phyloP scores from a whole-genome alignment of 108 stramenopile species.

The Nitzschia sp. region DNA sequence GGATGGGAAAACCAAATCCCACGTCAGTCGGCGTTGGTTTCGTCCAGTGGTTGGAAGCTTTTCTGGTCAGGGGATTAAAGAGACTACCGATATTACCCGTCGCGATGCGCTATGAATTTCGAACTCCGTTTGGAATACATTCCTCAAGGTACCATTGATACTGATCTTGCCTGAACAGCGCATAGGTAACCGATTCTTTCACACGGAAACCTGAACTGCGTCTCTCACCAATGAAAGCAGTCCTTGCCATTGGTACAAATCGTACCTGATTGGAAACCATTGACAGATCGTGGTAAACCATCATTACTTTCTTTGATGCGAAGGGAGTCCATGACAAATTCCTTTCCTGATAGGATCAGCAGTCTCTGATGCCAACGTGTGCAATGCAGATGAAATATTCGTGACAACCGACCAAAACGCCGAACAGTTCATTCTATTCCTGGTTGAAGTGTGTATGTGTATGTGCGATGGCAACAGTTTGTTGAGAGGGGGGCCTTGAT shows the following conservation, averaged over 20 bases:
- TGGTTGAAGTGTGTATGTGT: constrained; percentile 25
- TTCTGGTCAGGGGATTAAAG: constrained; percentile 28
- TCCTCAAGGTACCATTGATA: neutral
- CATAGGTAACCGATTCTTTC: constrained; percentile 5
- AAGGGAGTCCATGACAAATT: constrained; percentile 8
- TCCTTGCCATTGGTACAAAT: neutral
- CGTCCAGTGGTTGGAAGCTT: constrained; percentile 74
- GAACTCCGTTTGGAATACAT: neutral
- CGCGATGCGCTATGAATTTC: no score
- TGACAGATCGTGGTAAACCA: constrained; percentile 27
- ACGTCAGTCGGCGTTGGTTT: constrained; percentile 32
- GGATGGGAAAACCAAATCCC: neutral
- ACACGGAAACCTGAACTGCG: constrained; percentile 14
- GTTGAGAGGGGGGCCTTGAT: no score
- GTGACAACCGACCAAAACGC: constrained; percentile 27
- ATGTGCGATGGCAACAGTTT: constrained; percentile 3
- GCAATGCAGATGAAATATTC: constrained; percentile 1
- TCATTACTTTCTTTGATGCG: constrained; percentile 7
- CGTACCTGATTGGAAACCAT: no score
- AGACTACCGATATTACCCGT: neutral
- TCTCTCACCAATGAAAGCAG: constrained; percentile 4
- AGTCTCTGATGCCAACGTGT: no score
- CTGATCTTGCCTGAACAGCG: neutral
- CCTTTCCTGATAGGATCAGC: no score
- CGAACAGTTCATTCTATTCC: constrained; percentile 21